These are phyloP conservation scores for Aspergillus sp. DNA, from an alignment of 2,329 filamentous ascomycete species.

Conservation along the genomic window DNA sequence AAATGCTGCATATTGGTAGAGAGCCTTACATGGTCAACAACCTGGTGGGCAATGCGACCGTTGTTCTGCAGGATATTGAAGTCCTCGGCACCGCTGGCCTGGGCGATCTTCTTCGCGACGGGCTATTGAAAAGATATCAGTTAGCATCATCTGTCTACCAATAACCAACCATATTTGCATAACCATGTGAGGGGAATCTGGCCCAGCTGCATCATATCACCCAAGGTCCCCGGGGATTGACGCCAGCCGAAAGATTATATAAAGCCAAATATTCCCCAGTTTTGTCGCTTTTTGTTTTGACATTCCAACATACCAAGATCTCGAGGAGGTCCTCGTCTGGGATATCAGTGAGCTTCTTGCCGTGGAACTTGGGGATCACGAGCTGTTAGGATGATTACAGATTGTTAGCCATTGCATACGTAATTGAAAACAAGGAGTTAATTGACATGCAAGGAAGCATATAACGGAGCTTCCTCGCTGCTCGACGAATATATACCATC, in stretches of 20 bases:
- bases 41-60: constrained; percentile 80
- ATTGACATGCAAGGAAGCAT: background rate
- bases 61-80: constrained; percentile 98
- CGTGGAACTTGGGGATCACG: constrained; percentile 92
- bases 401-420: constrained; percentile 6
- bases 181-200: background rate
- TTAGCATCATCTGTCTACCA: background rate
- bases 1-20: background rate
- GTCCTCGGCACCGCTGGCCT: constrained; percentile 66
- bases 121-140: constrained; percentile 41
- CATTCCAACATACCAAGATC: constrained; percentile 56
- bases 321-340: constrained; percentile 81
- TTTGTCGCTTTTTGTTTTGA: background rate
- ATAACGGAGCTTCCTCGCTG: no score
- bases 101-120: constrained; percentile 78
- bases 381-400: constrained; percentile 52
- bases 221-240: constrained; percentile 19
- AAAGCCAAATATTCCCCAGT: background rate
- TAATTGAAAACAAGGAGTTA: background rate
- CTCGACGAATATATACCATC: no score
- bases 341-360: constrained; percentile 83
- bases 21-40: constrained; percentile 74
- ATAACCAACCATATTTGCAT: background rate
- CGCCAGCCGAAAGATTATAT: constrained; percentile 1
- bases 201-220: background rate